phyloP scores from a whole-genome alignment of 768 basidiomycete species.

The Amanita exitialis region DNA sequence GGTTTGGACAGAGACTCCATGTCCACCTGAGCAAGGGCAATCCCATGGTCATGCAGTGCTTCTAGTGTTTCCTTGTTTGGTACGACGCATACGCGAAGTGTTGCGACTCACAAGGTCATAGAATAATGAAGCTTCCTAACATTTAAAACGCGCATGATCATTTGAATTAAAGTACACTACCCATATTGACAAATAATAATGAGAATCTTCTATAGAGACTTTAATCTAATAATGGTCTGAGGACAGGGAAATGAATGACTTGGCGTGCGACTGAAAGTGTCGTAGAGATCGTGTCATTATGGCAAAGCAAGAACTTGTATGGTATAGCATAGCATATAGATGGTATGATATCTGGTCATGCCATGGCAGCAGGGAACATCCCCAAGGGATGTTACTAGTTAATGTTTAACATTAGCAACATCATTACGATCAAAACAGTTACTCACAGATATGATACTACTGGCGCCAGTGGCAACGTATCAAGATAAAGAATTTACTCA shows the following conservation, averaged over 20 bases:
- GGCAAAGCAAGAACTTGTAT: conserved; percentile 7
- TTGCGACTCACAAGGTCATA: too few species aligned
- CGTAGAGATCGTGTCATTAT: background rate
- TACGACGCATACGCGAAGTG: too few species aligned
- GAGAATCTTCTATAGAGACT: background rate
- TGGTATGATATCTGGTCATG: conserved; percentile 21
- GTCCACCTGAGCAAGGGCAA: too few species aligned
- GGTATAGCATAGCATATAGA: conserved; percentile 28
- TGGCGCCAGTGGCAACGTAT: too few species aligned
- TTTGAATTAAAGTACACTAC: conserved; percentile 3
- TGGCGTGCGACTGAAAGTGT: background rate
- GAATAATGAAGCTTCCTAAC: too few species aligned
- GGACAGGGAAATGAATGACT: too few species aligned
- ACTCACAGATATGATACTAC: too few species aligned
- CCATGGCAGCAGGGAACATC: background rate
- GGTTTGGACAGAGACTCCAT: too few species aligned
- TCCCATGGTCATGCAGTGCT: too few species aligned
- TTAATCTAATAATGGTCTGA: background rate
- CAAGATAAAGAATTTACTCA: background rate
- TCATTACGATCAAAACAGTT: background rate
- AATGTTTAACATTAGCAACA: background rate
- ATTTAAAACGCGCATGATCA: too few species aligned
- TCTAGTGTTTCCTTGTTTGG: too few species aligned
- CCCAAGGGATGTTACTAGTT: background rate
- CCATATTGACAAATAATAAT: background rate